A percentile compares a stretch with the other conserved stretches of the same genome.
phyloP scores from a whole-genome alignment of 2,329 filamentous ascomycete genomes.

The Cordyceps farinosa region DNA sequence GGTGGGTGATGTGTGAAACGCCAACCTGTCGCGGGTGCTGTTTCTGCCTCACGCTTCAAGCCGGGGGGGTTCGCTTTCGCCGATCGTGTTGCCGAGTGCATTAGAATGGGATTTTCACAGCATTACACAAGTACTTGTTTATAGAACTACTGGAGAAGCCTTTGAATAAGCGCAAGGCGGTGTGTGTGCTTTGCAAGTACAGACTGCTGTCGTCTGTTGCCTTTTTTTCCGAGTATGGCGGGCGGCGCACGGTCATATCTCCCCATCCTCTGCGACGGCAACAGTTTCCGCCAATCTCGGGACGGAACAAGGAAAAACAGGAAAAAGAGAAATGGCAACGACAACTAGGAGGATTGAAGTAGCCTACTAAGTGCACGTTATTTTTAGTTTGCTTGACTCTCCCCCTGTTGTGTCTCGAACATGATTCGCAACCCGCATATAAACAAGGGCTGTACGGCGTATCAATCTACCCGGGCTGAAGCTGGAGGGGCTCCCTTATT shows the following conservation, averaged over 20 bases:
- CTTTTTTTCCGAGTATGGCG: no score
- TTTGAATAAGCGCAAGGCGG: no score
- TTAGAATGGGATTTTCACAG: neutral
- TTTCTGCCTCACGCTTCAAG: neutral
- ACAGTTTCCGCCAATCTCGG: no score
- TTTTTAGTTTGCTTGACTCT: neutral
- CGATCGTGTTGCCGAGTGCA: neutral
- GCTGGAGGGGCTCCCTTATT: neutral
- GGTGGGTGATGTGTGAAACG: neutral
- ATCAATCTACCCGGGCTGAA: neutral
- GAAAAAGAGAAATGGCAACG: neutral
- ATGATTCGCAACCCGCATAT: neutral
- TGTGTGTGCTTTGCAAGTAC: no score
- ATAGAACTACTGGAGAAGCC: no score
- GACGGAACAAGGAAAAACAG: neutral
- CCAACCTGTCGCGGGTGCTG: conserved; percentile 8
- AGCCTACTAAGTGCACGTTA: neutral
- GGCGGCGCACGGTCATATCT: no score
- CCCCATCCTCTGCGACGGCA: no score
- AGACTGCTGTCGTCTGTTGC: no score
- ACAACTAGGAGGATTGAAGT: no score
- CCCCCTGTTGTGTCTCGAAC: neutral
- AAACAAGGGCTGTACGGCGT: no score
- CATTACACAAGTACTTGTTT: no score
- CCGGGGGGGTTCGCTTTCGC: neutral